Base-by-base conservation (phyloP, 2,329 filamentous ascomycete species). In the Stagonosporopsis vannaccii region DNA sequence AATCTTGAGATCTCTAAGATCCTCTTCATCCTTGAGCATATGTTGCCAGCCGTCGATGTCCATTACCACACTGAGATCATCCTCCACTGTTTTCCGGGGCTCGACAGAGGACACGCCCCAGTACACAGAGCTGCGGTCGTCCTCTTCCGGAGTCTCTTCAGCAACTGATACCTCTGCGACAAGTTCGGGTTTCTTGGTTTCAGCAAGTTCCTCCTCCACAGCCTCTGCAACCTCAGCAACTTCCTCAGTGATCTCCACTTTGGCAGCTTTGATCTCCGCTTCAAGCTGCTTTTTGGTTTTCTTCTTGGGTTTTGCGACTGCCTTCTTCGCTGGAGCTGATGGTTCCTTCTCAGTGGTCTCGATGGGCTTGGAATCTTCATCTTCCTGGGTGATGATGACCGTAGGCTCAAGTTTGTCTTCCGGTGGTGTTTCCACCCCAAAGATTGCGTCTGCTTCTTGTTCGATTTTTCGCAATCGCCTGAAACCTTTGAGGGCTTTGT, bases 401-500 rank as follows among this genome's bases (percentile, higher is more conserved):
- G 70, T 66, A 25, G 70, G 69, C 36, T 72, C 70, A 48, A 70
- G 70, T 66, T 75, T 75, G 53, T 81, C 81, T 55, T 82, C 79
- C 4, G 78, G 71, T 11, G 73, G 66, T 56, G 81, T 81, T 46
- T 79, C 76, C 28, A 78, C 65, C 23, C 80, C 78, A 62, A 76
- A 76, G 5, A 94, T 81, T 65, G 92, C 90, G 66, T 94, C 90
- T 55, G 93, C 90, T 72, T 91, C 92, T 79, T 92, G 94, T 67
- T 89, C 90, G 44, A 91, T 87, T 75, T 96, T 95, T 46, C 90
- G 85, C 42, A 88, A 84, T 51, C 85, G 84, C 55, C 90, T 85
- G 54, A 73, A 74, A 12, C 74, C 72, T 59, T 75, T 76, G 50
- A 75, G 68, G 19, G 90, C 84, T 33, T 88, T 87, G 40, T 87